These are phyloP conservation scores for Linnemannia zychae DNA, from an alignment of 192 early-diverging fungal genomes.

Conservation along the genomic window DNA sequence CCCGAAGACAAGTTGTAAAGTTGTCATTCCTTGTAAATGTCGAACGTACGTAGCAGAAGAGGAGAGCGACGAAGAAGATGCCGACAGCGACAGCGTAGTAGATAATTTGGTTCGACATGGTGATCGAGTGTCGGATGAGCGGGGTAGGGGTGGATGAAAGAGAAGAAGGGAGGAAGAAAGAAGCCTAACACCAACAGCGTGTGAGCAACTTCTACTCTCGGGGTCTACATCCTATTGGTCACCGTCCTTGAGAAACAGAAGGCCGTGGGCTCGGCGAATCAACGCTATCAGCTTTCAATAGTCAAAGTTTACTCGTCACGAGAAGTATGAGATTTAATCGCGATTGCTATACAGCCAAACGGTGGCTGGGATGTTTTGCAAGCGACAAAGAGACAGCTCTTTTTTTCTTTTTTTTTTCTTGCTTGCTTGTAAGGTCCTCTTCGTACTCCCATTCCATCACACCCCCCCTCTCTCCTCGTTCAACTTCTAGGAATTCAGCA, in stretches of 20 bases:
- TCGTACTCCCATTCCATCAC: neutral
- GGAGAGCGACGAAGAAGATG: constrained; percentile 38
- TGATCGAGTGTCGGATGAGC: neutral
- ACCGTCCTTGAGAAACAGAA: neutral
- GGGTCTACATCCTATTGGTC: neutral
- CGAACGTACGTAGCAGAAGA: constrained; percentile 46
- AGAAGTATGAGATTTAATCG: neutral
- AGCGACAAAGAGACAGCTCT: neutral
- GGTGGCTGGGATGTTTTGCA: constrained; percentile 6
- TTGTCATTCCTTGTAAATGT: neutral
- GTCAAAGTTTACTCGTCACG: neutral
- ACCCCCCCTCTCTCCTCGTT: neutral
- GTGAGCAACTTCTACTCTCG: neutral
- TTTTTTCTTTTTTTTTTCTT: constrained; percentile 20
- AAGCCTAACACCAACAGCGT: neutral
- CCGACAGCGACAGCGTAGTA: constrained; percentile 29
- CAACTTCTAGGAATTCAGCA: neutral
- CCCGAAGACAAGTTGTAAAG: neutral
- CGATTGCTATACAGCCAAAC: neutral
- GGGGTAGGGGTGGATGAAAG: neutral
- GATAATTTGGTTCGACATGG: constrained; percentile 36
- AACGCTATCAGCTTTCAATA: neutral
- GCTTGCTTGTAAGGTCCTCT: neutral
- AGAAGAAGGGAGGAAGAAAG: neutral
- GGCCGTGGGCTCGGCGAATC: constrained; percentile 1